These are phyloP conservation scores for Triticum turgidum DNA, from an alignment of 176 grass and related monocot species.

Conservation along the genomic window DNA sequence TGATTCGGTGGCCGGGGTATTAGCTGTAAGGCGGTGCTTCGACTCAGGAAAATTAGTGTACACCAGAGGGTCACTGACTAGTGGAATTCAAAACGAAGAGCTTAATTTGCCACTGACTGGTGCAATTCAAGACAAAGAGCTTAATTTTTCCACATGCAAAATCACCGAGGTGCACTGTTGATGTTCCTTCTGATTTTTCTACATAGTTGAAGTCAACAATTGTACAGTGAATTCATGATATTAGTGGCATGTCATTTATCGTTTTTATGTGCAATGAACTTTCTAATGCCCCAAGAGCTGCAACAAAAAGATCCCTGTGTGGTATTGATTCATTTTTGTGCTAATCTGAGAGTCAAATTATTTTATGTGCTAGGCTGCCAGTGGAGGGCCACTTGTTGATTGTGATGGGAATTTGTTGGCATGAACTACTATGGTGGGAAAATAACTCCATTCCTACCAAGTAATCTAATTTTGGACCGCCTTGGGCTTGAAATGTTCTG, in stretches of 20 bases:
- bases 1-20: not conserved
- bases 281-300: not conserved
- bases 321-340: not conserved
- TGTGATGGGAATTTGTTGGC: slow-evolving; percentile 6
- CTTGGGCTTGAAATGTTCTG: not conserved
- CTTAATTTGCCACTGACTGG: not conserved
- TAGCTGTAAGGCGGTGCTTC: not conserved
- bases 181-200: not conserved
- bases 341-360: not conserved
- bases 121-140: not conserved
- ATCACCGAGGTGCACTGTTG: not conserved
- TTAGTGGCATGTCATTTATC: not conserved
- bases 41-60: not conserved
- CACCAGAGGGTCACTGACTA: not conserved
- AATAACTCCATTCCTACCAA: not conserved
- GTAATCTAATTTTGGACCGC: not conserved
- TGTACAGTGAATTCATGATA: not conserved
- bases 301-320: not conserved
- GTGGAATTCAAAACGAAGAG: not conserved
- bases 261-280: not conserved
- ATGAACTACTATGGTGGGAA: not conserved
- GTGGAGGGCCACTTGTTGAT: slow-evolving; percentile 5
- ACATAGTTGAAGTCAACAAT: not conserved
- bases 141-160: not conserved
- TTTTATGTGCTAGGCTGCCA: not conserved